Evolutionary conservation across 1,284 basidiomycete species (phyloP).

Genomic region (Sphagnurus paluster): DNA sequence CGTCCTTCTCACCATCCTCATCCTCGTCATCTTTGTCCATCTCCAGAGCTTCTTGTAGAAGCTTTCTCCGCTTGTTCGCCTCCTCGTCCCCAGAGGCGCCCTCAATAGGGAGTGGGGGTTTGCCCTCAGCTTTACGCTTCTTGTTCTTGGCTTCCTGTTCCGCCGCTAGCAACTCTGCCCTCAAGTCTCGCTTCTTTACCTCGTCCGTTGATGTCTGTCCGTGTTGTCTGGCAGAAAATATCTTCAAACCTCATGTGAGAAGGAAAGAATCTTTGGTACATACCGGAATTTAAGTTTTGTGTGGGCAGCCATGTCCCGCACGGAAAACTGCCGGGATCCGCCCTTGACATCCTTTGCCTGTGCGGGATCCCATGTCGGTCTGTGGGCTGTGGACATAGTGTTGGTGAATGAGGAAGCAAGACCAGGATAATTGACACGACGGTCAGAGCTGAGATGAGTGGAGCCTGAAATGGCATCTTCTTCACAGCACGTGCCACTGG

Average conservation of each 20-base stretch:
- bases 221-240: conserved; percentile 57
- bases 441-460: background rate
- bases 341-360: conserved; percentile 86
- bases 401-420: conserved; percentile 1
- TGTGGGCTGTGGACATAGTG: conserved; percentile 81
- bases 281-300: conserved; percentile 96
- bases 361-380: conserved; percentile 88
- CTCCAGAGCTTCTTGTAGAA: conserved; percentile 81
- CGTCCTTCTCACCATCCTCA: conserved; percentile 58
- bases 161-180: conserved; percentile 78
- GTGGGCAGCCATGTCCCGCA: conserved; percentile 88
- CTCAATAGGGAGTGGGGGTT: conserved; percentile 46
- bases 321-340: conserved; percentile 86
- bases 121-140: conserved; percentile 87
- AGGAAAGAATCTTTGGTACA: conserved; percentile 2
- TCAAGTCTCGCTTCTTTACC: conserved; percentile 76
- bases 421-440: background rate
- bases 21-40: conserved; percentile 87
- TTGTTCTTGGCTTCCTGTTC: conserved; percentile 83
- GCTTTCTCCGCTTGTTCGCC: conserved; percentile 71
- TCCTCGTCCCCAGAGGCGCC: conserved; percentile 53
- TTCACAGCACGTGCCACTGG: conserved; percentile 8
- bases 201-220: conserved; percentile 81
- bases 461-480: background rate
- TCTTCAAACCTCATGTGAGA: conserved; percentile 1